Conservation (phyloP, 2,329 filamentous ascomycete species). For the Escovopsis sp. region DNA sequence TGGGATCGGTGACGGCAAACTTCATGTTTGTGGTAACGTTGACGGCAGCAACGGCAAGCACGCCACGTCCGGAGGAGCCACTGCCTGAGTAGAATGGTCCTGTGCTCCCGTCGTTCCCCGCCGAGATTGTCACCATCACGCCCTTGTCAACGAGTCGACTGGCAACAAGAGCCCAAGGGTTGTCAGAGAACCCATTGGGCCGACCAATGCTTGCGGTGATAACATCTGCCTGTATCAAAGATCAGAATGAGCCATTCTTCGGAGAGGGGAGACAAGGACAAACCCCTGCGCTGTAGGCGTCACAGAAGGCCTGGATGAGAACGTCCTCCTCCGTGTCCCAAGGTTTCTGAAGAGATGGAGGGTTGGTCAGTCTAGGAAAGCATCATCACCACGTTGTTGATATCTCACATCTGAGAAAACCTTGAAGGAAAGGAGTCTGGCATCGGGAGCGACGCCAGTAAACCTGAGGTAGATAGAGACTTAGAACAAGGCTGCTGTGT, state of each 20-base stretch:
- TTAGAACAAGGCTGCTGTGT: too few relatives aligned
- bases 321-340: conserved; percentile 19
- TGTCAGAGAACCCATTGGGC: conserved; percentile 24
- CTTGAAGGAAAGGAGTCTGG: conserved; percentile 28
- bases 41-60: conserved; percentile 23
- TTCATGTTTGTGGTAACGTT: conserved; percentile 29
- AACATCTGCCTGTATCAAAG: conserved; percentile 22
- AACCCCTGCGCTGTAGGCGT: conserved; percentile 21
- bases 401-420: conserved; percentile 23
- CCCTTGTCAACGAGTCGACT: conserved; percentile 28
- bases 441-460: conserved; percentile 30
- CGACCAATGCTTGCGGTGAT: conserved; percentile 28
- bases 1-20: conserved; percentile 13
- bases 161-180: conserved; percentile 28
- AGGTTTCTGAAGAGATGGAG: conserved; percentile 8
- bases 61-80: conserved; percentile 18
- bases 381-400: background rate
- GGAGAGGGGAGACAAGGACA: background rate
- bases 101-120: conserved; percentile 33
- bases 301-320: conserved; percentile 22
- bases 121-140: conserved; percentile 34
- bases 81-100: conserved; percentile 31
- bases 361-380: background rate
- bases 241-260: background rate
- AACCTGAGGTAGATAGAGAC: conserved; percentile 14